Evolutionary conservation across 2,329 filamentous ascomycete genomes (phyloP), one percentile per base, ranked within the genome.

Genomic region (Talaromyces sp.): DNA sequence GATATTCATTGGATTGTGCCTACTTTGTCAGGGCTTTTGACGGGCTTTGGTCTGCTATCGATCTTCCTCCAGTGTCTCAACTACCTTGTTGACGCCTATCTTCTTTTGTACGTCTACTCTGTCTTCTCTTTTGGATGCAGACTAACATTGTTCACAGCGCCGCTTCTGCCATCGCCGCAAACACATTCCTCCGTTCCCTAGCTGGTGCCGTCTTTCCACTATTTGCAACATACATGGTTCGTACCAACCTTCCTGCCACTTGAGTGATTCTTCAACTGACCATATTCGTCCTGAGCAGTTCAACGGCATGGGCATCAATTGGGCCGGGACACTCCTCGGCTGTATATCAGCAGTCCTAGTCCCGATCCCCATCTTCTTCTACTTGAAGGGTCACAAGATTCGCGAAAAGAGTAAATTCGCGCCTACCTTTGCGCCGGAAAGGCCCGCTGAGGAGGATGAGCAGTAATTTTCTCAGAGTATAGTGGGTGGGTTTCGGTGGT

Each of bases 141-240:
- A 43, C 38, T 59, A 45, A 59, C 22, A n/a, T 38, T n/a, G 22
- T 25, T 6, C 19, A 45, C 31, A 79, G 81, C 68, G 81, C 82
- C n/a, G 82, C 82, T 2, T 82, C 79, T 13, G 82, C 82, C 8
- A 79, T 83, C 31, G 79, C 81, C 10, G 82, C 81, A 31, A 83
- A 84, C 66, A 83, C 82, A 1, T 80, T 84, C 68, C 73, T 84
- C 43, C 78, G 82, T 36, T 80, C 77, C 11, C 65, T 78, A 22
- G 72, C 76, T 10, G 78, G 76, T 8, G 78, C 77, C 17, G 75
- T 72, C n/a, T 80, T 81, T 61, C 76, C 77, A 10, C 71, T 77
- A 1, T 77, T 77, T 65, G 67, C 70, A n/a, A 68, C 66, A 25
- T 74, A 74, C 64, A 74, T 77, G 73, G 71, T 72, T 69, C 49